Evolutionary conservation across 345 rosid genomes (phyloP).

Genomic region (Hibiscus syriacus): DNA sequence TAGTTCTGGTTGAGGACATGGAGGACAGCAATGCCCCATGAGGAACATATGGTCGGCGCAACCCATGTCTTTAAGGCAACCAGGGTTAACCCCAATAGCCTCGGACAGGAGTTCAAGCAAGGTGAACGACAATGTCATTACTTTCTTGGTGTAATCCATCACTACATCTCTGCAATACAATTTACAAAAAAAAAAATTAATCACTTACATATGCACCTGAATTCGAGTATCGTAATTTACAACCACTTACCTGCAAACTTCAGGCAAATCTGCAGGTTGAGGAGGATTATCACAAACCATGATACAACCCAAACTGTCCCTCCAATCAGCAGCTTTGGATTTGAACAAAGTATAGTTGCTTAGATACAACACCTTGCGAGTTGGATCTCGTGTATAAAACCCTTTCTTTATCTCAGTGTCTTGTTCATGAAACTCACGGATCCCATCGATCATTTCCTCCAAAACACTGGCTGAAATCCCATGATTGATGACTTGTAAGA

Average conservation of each 20-base stretch:
- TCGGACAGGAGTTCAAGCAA: conserved; percentile 33
- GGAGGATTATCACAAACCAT: conserved; percentile 31
- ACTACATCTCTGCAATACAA: conserved; percentile 24
- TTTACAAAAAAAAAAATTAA: no score
- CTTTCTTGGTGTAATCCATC: conserved; percentile 27
- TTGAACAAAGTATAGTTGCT: conserved; percentile 29
- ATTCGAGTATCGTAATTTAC: background rate
- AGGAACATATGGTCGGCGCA: conserved; percentile 19
- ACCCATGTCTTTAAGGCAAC: conserved; percentile 21
- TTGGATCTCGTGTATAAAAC: conserved; percentile 22
- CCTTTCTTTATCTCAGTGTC: conserved; percentile 29
- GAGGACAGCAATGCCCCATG: conserved; percentile 33
- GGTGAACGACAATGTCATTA: conserved; percentile 19
- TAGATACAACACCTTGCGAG: conserved; percentile 18
- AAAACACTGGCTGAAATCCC: conserved; percentile 31
- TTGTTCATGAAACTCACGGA: conserved; percentile 32
- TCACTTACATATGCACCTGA: background rate
- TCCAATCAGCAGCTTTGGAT: conserved; percentile 34
- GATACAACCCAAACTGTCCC: conserved; percentile 31
- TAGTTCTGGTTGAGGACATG: conserved; percentile 42
- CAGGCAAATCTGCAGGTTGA: conserved; percentile 32
- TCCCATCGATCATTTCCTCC: conserved; percentile 24
- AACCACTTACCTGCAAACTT: conserved; percentile 32
- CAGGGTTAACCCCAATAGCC: conserved; percentile 31
- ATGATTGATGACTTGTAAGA: conserved; percentile 44